These are phyloP conservation scores for Letharia lupina DNA, from an alignment of 495 filamentous ascomycete genomes.

Conservation along the genomic window DNA sequence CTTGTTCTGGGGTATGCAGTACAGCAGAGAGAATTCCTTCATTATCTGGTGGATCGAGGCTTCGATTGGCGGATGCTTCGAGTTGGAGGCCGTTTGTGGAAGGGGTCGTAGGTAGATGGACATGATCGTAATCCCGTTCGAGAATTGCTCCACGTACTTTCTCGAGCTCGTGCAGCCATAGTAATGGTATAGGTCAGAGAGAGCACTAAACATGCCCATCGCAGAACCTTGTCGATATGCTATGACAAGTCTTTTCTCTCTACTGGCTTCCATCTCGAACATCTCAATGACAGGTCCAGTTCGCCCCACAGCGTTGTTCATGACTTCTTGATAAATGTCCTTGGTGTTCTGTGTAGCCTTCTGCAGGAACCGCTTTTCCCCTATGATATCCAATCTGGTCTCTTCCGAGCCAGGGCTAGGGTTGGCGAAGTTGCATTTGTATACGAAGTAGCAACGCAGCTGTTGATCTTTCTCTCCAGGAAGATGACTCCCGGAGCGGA, in stretches of 20 bases:
- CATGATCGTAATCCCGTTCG: conserved; percentile 94
- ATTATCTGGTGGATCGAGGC: conserved; percentile 97
- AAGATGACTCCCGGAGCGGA: conserved; percentile 68
- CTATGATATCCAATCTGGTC: conserved; percentile 83
- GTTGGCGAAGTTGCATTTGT: conserved; percentile 85
- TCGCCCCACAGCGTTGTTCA: conserved; percentile 69
- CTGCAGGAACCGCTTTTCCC: conserved; percentile 86
- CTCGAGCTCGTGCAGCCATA: conserved; percentile 92
- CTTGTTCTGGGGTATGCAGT: conserved; percentile 96
- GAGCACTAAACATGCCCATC: conserved; percentile 85
- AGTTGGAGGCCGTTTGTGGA: conserved; percentile 40
- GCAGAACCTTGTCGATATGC: conserved; percentile 90
- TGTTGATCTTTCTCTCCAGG: conserved; percentile 71
- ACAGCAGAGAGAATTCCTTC: conserved; percentile 93
- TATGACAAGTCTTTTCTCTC: conserved; percentile 87
- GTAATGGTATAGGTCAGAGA: conserved; percentile 97
- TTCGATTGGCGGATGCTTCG: conserved; percentile 69
- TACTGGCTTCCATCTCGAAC: conserved; percentile 84
- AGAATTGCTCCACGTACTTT: conserved; percentile 98
- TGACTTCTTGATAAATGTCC: conserved; percentile 86
- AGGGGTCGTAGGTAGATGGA: conserved; percentile 82
- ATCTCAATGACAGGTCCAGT: conserved; percentile 95
- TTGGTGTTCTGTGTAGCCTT: conserved; percentile 95
- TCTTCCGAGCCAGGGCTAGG: conserved; percentile 61
- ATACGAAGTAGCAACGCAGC: conserved; percentile 96